Conservation (phyloP, 371 early-diverging fungal genomes). For the Rhizopus arrhizus region DNA sequence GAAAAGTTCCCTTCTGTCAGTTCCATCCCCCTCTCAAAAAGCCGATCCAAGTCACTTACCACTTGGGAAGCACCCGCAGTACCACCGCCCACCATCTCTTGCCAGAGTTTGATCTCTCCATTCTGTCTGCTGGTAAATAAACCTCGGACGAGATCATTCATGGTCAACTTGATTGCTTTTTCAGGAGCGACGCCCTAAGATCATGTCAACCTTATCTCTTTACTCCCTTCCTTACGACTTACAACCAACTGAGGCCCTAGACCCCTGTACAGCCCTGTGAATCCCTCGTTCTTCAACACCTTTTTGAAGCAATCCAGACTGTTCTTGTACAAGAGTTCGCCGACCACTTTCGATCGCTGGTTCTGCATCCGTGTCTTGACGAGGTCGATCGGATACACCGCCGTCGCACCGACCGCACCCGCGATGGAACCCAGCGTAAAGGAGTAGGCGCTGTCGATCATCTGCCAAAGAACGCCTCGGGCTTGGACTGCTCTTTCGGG, state of each 20-base stretch:
- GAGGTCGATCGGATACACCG: constrained; percentile 96
- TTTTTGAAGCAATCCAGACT: constrained; percentile 93
- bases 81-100: constrained; percentile 88
- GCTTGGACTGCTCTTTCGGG: constrained; percentile 19
- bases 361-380: constrained; percentile 99
- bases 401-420: constrained; percentile 95
- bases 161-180: constrained; percentile 97
- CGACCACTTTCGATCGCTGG: constrained; percentile 90
- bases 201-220: constrained; percentile 25
- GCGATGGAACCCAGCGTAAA: constrained; percentile 90
- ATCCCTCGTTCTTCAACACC: constrained; percentile 91
- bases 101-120: constrained; percentile 75
- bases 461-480: constrained; percentile 37
- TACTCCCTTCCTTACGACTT: constrained; percentile 33
- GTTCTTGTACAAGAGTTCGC: constrained; percentile 92
- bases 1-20: background rate
- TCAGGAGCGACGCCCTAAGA: constrained; percentile 91
- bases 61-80: constrained; percentile 94
- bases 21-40: background rate
- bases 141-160: constrained; percentile 91
- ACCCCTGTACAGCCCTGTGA: constrained; percentile 90
- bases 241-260: constrained; percentile 95
- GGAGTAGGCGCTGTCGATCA: constrained; percentile 58
- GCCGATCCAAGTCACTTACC: constrained; percentile 4
- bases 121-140: constrained; percentile 66